Evolutionary conservation across 164 flowering plant species (phyloP), one percentile per base, ranked within the genome.

Genomic region (Cinnamomum chago): DNA sequence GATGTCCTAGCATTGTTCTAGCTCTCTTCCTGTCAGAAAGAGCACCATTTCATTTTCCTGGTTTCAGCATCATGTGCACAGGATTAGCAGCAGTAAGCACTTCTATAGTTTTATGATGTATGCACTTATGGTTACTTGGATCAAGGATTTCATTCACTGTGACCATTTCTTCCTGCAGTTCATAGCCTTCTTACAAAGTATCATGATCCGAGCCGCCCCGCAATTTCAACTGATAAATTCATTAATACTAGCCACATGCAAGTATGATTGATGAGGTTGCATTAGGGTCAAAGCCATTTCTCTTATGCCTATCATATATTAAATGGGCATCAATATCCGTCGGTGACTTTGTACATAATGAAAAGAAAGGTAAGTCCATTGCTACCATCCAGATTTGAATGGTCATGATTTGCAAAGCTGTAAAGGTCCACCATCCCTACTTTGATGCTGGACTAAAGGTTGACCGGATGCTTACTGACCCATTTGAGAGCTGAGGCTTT

Each of bases 101-200:
- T 55, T 40, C 11, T 7, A 40, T 40, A 40, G 47, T 40, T 40
- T 40, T 40, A 40, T 18, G 11, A 40, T 40, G 47, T 40, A 40
- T 40, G 47, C 47, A 40, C 47, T 40, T 40, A 40, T 7, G 47
- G 11, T 40, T 40, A 40, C 47, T 40, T 7, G 68, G n/a, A 23
- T n/a, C n/a, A 25, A 62, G 58, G 72, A 60, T 22, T 40, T 28
- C 25, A 65, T 30, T 70, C 50, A 75, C 11, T 58, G 13, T 20
- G 50, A 33, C 15, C 20, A 30, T 62, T 65, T 62, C 18, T 14
- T 71, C 60, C 2, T 81, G 86, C 92, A 94, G 98, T 72, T 90
- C 86, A 72, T 88, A 62, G 97, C 94, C 27, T 94, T 92, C 74
- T 30, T 87, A 73, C 95, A 86, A 73, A 89, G 95, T 76, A 30